Conservation (phyloP, 495 filamentous ascomycete species). For the Antarctomyces pellizariae region DNA sequence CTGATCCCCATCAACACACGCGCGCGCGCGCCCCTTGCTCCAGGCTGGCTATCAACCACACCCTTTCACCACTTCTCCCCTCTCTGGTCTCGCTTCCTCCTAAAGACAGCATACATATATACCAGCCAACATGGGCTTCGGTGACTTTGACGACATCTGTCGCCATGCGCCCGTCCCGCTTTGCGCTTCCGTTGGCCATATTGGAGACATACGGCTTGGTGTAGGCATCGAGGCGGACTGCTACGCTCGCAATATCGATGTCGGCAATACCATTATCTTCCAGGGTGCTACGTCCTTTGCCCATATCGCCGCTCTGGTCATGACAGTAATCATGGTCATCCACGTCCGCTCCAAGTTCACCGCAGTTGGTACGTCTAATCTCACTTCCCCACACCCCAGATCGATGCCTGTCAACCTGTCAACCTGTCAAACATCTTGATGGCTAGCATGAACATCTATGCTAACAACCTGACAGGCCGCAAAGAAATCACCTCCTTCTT, state of each 20-base stretch:
- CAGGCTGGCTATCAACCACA: too few species aligned
- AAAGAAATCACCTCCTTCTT: constrained; percentile 98
- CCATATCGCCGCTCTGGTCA: constrained; percentile 75
- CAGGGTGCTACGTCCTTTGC: constrained; percentile 76
- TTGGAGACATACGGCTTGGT: constrained; percentile 35
- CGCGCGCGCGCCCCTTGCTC: too few species aligned
- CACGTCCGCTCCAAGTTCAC: constrained; percentile 96
- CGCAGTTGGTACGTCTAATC: constrained; percentile 77
- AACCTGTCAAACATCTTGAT: too few species aligned
- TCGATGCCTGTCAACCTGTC: too few species aligned
- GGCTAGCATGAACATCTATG: neutral
- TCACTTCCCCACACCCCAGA: too few species aligned
- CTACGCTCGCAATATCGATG: constrained; percentile 83
- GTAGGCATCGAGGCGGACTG: constrained; percentile 73
- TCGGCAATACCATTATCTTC: constrained; percentile 97
- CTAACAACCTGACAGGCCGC: constrained; percentile 38
- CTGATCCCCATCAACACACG: too few species aligned
- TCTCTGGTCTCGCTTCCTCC: too few species aligned
- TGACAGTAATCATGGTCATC: constrained; percentile 92
- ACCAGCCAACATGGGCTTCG: constrained; percentile 70
- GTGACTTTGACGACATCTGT: constrained; percentile 75
- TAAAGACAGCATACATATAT: too few species aligned
- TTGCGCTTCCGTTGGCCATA: constrained; percentile 60
- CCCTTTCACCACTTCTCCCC: too few species aligned
- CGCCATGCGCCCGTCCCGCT: constrained; percentile 62